These are phyloP conservation scores for Pseudophaeomoniella oleicola DNA, from an alignment of 2,329 filamentous ascomycete species.

Conservation along the genomic window DNA sequence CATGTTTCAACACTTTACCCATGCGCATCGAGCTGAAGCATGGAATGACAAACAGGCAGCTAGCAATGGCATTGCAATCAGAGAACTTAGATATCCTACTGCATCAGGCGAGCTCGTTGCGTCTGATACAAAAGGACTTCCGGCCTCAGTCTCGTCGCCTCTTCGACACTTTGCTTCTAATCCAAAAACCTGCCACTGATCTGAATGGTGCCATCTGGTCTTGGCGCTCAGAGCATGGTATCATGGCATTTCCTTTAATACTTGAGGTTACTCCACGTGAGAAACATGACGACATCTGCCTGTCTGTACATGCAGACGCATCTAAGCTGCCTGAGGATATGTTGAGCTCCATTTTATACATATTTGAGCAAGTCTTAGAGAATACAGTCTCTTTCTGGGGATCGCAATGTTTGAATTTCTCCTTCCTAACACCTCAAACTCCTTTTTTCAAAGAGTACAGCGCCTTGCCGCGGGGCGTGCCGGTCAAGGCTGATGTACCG, in stretches of 20 bases:
- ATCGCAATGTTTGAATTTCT: not conserved
- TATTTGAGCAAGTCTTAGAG: slow-evolving; percentile 18
- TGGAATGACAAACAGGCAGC: slow-evolving; percentile 35
- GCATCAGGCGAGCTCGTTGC: slow-evolving; percentile 62
- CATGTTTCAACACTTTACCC: slow-evolving; percentile 84
- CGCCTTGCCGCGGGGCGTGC: not conserved
- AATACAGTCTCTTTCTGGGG: slow-evolving; percentile 15
- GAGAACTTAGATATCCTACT: slow-evolving; percentile 47
- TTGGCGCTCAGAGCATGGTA: slow-evolving; percentile 34
- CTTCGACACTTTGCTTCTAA: slow-evolving; percentile 68
- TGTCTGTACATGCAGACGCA: slow-evolving; percentile 49
- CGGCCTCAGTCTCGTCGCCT: slow-evolving; percentile 36
- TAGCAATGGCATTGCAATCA: slow-evolving; percentile 46
- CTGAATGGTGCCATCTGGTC: slow-evolving; percentile 37
- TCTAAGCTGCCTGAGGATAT: slow-evolving; percentile 5
- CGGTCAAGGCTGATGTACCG: not conserved
- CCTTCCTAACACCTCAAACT: not conserved
- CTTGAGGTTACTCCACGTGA: slow-evolving; percentile 54
- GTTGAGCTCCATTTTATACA: slow-evolving; percentile 7
- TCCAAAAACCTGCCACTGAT: slow-evolving; percentile 46
- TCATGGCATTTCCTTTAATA: slow-evolving; percentile 56
- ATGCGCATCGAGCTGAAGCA: slow-evolving; percentile 42
- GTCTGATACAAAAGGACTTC: slow-evolving; percentile 49
- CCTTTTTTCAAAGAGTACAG: not conserved
- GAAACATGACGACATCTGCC: slow-evolving; percentile 34